These are phyloP conservation scores for Lagenaria siceraria DNA, from an alignment of 306 rosid species.

Conservation along the genomic window DNA sequence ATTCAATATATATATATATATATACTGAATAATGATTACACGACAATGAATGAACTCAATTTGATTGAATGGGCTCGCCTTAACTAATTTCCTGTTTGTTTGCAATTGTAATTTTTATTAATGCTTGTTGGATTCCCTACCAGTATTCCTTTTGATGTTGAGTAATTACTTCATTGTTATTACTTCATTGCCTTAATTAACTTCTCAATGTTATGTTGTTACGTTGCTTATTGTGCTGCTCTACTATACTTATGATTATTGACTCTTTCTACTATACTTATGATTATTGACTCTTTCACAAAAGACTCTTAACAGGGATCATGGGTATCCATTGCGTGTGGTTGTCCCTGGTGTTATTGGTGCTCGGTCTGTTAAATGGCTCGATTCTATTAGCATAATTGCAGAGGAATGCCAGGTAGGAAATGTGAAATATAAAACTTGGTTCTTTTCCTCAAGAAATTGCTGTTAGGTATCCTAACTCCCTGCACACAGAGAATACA, in stretches of 20 bases:
- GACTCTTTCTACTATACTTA: slow-evolving; percentile 4
- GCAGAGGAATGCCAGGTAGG: slow-evolving; percentile 88
- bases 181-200: no score
- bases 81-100: not conserved
- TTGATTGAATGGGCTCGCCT: not conserved
- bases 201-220: not conserved
- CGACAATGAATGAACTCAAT: not conserved
- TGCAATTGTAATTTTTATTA: not conserved
- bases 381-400: slow-evolving; percentile 54
- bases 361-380: slow-evolving; percentile 97
- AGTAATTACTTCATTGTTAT: not conserved
- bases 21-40: not conserved
- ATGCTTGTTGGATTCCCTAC: not conserved
- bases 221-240: not conserved
- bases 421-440: slow-evolving; percentile 5
- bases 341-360: slow-evolving; percentile 96
- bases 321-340: slow-evolving; percentile 84
- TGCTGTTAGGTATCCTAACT: no score
- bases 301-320: slow-evolving; percentile 86
- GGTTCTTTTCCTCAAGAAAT: not conserved
- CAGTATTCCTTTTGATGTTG: not conserved
- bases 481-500: no score
- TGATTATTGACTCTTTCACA: slow-evolving; percentile 7
- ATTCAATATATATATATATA: no score
- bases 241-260: slow-evolving; percentile 2